These are phyloP conservation scores for Alloascoidea africana DNA, from an alignment of 805 yeast genomes.

Conservation along the genomic window DNA sequence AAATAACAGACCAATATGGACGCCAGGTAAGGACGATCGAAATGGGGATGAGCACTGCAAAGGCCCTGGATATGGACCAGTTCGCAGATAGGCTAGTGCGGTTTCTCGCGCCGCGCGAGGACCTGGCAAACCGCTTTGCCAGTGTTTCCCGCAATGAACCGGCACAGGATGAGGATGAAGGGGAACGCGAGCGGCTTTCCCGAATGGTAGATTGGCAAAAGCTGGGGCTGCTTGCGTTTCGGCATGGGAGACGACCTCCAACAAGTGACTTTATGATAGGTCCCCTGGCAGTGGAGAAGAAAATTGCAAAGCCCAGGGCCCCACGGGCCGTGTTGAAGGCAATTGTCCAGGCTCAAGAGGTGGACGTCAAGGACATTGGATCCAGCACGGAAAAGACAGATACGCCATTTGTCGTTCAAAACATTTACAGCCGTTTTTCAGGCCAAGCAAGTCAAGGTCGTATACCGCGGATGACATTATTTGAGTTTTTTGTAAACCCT, in stretches of 20 bases:
- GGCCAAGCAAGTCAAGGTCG: conserved; percentile 15
- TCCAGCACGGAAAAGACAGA: conserved; percentile 1
- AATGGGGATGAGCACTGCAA: neutral
- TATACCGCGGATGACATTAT: conserved; percentile 33
- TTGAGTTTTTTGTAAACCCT: conserved; percentile 60
- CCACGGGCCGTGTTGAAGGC: conserved; percentile 10
- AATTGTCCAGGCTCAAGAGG: neutral
- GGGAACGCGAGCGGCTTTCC: conserved; percentile 1
- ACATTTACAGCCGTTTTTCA: too few relatives aligned
- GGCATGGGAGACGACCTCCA: conserved; percentile 26
- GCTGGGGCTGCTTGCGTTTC: conserved; percentile 4
- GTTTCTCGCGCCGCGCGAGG: neutral
- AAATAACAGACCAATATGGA: neutral
- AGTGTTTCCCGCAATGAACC: too few relatives aligned
- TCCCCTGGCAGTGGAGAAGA: conserved; percentile 48
- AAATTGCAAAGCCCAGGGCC: conserved; percentile 18
- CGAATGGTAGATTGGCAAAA: neutral
- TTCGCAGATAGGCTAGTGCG: neutral
- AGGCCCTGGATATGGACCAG: neutral
- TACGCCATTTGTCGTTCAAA: neutral
- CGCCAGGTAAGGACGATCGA: neutral
- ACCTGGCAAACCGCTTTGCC: neutral
- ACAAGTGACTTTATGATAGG: conserved; percentile 54
- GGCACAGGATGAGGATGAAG: conserved; percentile 1
- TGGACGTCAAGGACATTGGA: neutral